These are phyloP conservation scores for Cryptosporidium andersoni DNA, from an alignment of 169 alveolate species.

Conservation along the genomic window DNA sequence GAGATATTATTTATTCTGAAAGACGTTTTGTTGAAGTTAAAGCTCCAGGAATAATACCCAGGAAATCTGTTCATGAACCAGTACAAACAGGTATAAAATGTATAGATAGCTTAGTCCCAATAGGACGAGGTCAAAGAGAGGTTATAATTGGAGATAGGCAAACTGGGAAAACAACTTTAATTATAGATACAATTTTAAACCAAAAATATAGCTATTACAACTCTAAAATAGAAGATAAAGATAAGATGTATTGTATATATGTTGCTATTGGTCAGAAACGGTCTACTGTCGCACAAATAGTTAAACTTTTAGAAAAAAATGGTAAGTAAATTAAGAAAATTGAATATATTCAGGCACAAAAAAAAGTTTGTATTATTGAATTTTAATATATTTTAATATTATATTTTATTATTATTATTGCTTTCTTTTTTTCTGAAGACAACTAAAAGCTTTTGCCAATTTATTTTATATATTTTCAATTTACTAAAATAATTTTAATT, in stretches of 20 bases:
- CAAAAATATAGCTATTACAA: conserved; percentile 82
- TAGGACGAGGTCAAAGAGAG: conserved; percentile 99
- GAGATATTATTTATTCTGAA: conserved; percentile 87
- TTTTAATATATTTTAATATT: neutral
- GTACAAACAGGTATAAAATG: conserved; percentile 96
- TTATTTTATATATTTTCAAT: neutral
- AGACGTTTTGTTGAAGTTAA: conserved; percentile 94
- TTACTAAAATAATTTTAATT: neutral
- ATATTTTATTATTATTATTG: neutral
- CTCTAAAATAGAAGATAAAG: conserved; percentile 57
- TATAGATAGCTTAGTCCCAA: conserved; percentile 97
- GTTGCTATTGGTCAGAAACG: conserved; percentile 98
- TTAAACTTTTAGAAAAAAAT: conserved; percentile 84
- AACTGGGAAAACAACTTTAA: conserved; percentile 98
- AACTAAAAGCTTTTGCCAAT: too few species aligned
- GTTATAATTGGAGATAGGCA: conserved; percentile 98
- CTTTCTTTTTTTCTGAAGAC: neutral
- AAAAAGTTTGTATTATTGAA: neutral
- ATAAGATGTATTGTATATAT: conserved; percentile 92
- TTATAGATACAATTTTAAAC: conserved; percentile 94
- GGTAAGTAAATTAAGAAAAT: conserved; percentile 76
- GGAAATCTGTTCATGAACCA: conserved; percentile 96
- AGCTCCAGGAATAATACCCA: conserved; percentile 98
- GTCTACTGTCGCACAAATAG: conserved; percentile 93
- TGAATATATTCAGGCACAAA: neutral